These are phyloP conservation scores for Letharia columbiana DNA, from an alignment of 495 filamentous ascomycete genomes.

Conservation along the genomic window DNA sequence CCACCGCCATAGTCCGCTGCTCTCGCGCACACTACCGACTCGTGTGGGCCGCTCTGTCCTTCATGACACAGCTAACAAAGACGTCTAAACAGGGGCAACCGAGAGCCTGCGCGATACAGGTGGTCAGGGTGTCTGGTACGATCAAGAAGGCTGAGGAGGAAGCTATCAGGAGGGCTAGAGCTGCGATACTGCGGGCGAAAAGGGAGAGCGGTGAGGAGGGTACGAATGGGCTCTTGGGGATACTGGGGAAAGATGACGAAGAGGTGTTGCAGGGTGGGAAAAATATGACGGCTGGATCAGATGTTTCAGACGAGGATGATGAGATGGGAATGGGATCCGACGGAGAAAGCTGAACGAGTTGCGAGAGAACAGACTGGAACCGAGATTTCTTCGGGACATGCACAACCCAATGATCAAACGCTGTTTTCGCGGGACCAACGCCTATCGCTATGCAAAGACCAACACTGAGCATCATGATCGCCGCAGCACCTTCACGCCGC, in stretches of 20 bases:
- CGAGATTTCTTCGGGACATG: neutral
- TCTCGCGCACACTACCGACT: conserved; percentile 71
- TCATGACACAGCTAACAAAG: conserved; percentile 62
- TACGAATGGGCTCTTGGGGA: conserved; percentile 30
- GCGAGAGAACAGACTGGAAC: neutral
- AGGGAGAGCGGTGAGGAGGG: conserved; percentile 30
- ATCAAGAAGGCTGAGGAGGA: conserved; percentile 89
- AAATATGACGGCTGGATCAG: conserved; percentile 25
- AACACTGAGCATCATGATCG: conserved; percentile 28
- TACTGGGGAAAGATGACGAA: conserved; percentile 28
- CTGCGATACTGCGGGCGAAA: conserved; percentile 56
- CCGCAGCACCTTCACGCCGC: conserved; percentile 41
- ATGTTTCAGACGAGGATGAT: conserved; percentile 35
- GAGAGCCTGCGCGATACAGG: conserved; percentile 63
- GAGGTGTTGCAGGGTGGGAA: conserved; percentile 37
- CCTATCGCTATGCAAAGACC: neutral
- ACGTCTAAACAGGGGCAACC: conserved; percentile 30
- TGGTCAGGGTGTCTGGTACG: conserved; percentile 88
- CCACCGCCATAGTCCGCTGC: conserved; percentile 80
- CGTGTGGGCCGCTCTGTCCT: conserved; percentile 82
- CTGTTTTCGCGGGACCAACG: neutral
- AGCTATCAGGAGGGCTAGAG: conserved; percentile 65
- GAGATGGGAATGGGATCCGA: conserved; percentile 24
- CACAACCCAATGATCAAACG: neutral
- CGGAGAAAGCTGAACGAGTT: conserved; percentile 16